phyloP scores from a whole-genome alignment of 176 grass and related monocot species.

The Aegilops bicornis region DNA sequence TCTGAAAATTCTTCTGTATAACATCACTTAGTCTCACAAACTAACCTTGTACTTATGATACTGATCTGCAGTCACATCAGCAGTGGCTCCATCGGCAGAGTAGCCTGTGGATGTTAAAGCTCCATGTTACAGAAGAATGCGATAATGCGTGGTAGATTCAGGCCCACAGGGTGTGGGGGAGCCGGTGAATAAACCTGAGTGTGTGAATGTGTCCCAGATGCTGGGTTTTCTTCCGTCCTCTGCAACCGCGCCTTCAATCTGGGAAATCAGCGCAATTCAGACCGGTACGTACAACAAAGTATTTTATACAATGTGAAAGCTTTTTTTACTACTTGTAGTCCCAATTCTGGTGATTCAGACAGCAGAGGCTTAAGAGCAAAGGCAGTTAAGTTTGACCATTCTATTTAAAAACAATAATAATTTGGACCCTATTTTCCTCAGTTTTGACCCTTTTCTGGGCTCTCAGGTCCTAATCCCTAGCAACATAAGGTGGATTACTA shows the following conservation, averaged over 20 bases:
- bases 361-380: neutral
- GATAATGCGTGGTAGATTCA: neutral
- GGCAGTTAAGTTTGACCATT: neutral
- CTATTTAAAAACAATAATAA: neutral
- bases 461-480: neutral
- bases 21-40: neutral
- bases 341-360: neutral
- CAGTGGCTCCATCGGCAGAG: conserved; percentile 46
- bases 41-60: conserved; percentile 93
- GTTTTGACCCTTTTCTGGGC: neutral
- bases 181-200: conserved; percentile 30
- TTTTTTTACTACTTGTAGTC: neutral
- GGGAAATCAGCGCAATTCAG: neutral
- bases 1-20: neutral
- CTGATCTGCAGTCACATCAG: conserved; percentile 81
- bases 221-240: conserved; percentile 34
- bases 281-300: neutral
- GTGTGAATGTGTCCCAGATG: conserved; percentile 72
- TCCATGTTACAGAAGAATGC: neutral
- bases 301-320: too few species aligned
- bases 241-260: neutral
- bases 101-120: conserved; percentile 48
- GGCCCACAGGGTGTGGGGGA: neutral
- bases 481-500: neutral
- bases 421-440: neutral